Conservation (phyloP, 768 basidiomycete genomes). For the Hericium alpestre region DNA sequence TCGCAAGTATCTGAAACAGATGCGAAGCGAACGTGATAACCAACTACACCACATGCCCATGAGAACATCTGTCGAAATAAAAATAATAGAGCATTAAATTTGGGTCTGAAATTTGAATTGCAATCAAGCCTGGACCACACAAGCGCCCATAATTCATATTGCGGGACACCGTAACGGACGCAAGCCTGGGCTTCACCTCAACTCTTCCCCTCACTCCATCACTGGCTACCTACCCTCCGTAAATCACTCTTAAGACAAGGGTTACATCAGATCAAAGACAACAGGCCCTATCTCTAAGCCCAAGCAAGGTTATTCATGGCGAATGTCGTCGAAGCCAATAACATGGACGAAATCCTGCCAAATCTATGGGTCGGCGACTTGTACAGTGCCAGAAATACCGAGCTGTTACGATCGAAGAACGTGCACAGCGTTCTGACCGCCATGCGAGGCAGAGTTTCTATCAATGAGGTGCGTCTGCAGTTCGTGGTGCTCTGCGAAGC, state of each 20-base stretch:
- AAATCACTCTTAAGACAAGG: neutral
- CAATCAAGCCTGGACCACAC: neutral
- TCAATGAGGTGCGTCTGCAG: constrained; percentile 43
- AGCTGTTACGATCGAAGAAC: constrained; percentile 52
- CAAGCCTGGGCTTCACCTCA: neutral
- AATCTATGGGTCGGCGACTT: constrained; percentile 83
- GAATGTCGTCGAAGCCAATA: constrained; percentile 2
- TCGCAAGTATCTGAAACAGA: neutral
- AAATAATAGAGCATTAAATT: no score
- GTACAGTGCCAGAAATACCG: constrained; percentile 52
- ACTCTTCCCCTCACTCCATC: neutral
- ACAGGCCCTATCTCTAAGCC: neutral
- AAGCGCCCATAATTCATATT: neutral
- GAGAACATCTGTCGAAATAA: no score
- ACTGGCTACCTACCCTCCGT: neutral
- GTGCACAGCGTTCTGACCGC: constrained; percentile 68
- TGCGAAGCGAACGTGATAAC: neutral
- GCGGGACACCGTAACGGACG: neutral
- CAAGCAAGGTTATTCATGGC: constrained; percentile 2
- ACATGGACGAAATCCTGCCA: constrained; percentile 72
- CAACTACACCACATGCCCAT: neutral
- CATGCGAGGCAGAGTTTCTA: constrained; percentile 57
- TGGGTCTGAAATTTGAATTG: neutral
- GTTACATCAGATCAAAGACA: neutral
- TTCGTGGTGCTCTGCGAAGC: neutral